Conservation (phyloP, 371 early-diverging fungal genomes). For the Saksenaea vasiformis region DNA sequence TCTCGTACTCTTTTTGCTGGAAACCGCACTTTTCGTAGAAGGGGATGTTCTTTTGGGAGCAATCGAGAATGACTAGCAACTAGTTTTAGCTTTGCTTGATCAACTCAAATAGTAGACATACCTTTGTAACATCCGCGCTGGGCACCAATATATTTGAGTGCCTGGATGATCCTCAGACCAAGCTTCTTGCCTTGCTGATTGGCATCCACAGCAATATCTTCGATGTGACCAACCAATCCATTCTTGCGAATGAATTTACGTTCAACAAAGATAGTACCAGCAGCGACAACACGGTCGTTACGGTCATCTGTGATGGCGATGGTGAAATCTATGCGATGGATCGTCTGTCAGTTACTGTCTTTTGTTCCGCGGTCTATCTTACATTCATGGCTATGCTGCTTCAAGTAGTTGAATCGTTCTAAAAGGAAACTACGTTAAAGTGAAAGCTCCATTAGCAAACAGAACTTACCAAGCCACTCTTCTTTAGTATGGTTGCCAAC, state of each 20-base stretch:
- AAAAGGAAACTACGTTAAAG: background rate
- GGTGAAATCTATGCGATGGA: constrained; percentile 54
- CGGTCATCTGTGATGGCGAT: constrained; percentile 83
- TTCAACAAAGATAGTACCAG: constrained; percentile 96
- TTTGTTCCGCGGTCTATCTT: constrained; percentile 22
- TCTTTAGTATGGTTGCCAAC: constrained; percentile 75
- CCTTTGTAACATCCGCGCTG: constrained; percentile 71
- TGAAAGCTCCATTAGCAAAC: background rate
- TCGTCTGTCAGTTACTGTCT: background rate
- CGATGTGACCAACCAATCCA: constrained; percentile 84
- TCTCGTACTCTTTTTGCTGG: constrained; percentile 48
- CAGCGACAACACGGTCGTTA: constrained; percentile 74
- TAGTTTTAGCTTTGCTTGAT: background rate
- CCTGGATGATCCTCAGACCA: constrained; percentile 73
- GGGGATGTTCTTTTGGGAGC: constrained; percentile 54
- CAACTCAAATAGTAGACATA: constrained; percentile 7
- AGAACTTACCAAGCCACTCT: constrained; percentile 57
- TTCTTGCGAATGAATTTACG: constrained; percentile 92
- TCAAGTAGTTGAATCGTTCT: constrained; percentile 76
- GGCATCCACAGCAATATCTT: constrained; percentile 93
- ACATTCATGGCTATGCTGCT: constrained; percentile 76
- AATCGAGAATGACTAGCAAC: constrained; percentile 47
- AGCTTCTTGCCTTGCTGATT: constrained; percentile 94
- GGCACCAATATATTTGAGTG: constrained; percentile 68
- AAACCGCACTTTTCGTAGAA: constrained; percentile 60